Percentiles rank a stretch among this genome's conserved stretches.
Conservation (phyloP, 2,329 filamentous ascomycete genomes). For the Gnomoniopsis sp. region DNA sequence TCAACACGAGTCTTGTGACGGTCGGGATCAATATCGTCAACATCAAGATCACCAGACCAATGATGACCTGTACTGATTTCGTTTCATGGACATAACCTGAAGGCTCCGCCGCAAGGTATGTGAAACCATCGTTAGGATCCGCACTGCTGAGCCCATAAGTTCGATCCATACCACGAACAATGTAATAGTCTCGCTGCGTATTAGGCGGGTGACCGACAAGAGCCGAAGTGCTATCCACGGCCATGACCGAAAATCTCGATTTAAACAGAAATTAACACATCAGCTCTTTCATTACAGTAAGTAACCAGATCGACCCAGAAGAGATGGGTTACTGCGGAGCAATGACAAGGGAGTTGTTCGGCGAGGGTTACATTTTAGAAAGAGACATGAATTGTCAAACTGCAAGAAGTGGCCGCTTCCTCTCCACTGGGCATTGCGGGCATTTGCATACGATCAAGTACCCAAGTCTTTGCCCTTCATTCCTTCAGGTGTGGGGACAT, state of each 20-base stretch:
- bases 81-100: slow-evolving; percentile 7
- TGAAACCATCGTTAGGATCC: slow-evolving; percentile 1
- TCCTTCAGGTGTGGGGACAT: no score
- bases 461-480: no score
- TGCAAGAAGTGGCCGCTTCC: not conserved
- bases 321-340: no score
- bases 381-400: not conserved
- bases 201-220: slow-evolving; percentile 9
- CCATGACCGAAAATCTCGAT: not conserved
- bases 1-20: slow-evolving; percentile 4
- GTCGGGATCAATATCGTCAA: slow-evolving; percentile 8
- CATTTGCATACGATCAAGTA: no score
- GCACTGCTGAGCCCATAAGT: not conserved
- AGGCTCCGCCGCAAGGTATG: not conserved
- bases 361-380: not conserved
- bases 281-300: not conserved
- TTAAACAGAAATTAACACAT: not conserved
- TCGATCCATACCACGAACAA: slow-evolving; percentile 2
- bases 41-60: slow-evolving; percentile 13
- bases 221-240: not conserved
- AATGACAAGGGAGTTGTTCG: no score
- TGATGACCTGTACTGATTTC: slow-evolving; percentile 9
- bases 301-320: not conserved
- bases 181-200: slow-evolving; percentile 1
- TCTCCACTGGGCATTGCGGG: no score